Evolutionary conservation across 805 yeast species (phyloP).

Genomic region (Wickerhamomyces xylosicus): DNA sequence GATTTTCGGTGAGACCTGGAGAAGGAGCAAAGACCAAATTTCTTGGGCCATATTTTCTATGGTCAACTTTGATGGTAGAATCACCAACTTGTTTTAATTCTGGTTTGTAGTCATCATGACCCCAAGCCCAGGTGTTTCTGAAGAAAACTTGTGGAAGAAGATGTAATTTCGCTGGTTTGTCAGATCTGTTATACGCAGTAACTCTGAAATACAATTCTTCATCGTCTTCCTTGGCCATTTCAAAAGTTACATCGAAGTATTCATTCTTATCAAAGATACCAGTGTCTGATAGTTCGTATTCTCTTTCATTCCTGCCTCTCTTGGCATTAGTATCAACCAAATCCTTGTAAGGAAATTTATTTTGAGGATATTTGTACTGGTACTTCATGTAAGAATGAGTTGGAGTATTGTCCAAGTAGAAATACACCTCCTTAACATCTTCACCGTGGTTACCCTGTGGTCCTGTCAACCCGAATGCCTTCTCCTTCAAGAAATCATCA

Average conservation of each 20-base stretch:
- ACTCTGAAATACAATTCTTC: slow-evolving; percentile 75
- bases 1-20: slow-evolving; percentile 54
- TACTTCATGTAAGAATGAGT: slow-evolving; percentile 89
- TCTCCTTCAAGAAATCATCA: slow-evolving; percentile 77
- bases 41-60: slow-evolving; percentile 58
- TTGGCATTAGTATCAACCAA: slow-evolving; percentile 56
- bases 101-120: slow-evolving; percentile 44
- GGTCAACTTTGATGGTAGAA: slow-evolving; percentile 48
- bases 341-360: slow-evolving; percentile 71
- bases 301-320: slow-evolving; percentile 58
- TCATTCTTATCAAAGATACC: slow-evolving; percentile 50
- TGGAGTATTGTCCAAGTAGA: slow-evolving; percentile 85
- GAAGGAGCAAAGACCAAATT: slow-evolving; percentile 67
- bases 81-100: slow-evolving; percentile 29
- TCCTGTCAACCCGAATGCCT: slow-evolving; percentile 81
- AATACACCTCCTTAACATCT: slow-evolving; percentile 81
- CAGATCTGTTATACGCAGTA: slow-evolving; percentile 80
- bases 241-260: slow-evolving; percentile 82
- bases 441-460: slow-evolving; percentile 95
- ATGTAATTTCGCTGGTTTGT: slow-evolving; percentile 80
- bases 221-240: slow-evolving; percentile 78
- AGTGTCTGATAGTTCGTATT: slow-evolving; percentile 79
- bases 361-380: slow-evolving; percentile 86
- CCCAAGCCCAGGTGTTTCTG: slow-evolving; percentile 95
- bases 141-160: slow-evolving; percentile 75